These are phyloP conservation scores for Apiospora koreana DNA, from an alignment of 2,329 filamentous ascomycete genomes.

Conservation along the genomic window DNA sequence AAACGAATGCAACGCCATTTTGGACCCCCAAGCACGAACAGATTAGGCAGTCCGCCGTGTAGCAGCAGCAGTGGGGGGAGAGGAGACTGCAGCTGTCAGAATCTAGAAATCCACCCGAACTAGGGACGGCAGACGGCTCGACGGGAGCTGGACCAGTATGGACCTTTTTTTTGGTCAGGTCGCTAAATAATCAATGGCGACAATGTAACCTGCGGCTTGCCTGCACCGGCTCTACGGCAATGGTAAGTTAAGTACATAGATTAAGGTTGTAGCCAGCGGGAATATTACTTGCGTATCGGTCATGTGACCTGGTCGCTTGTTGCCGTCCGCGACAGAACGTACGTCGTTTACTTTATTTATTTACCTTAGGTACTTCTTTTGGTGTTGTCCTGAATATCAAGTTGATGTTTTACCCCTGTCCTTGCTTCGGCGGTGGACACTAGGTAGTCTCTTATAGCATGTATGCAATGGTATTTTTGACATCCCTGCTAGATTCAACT, in stretches of 20 bases:
- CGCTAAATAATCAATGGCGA: neutral
- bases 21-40: neutral
- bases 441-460: too few species aligned
- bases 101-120: neutral
- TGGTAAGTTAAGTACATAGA: neutral
- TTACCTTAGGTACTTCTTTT: neutral
- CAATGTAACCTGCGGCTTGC: neutral
- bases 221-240: neutral
- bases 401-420: neutral
- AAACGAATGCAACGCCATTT: neutral
- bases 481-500: neutral
- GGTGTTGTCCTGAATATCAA: neutral
- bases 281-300: neutral
- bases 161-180: too few species aligned
- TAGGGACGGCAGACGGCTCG: neutral
- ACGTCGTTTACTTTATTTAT: neutral
- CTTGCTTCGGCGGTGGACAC: neutral
- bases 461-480: neutral
- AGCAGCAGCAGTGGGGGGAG: neutral
- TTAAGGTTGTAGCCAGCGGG: neutral
- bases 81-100: slow-evolving; percentile 2
- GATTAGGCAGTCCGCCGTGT: neutral
- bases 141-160: too few species aligned
- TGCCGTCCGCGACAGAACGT: neutral
- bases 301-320: neutral